Percentiles rank a stretch among this genome's conserved stretches.
These are phyloP conservation scores for Sonneratia caseolaris DNA, from an alignment of 345 rosid genomes.

Conservation along the genomic window DNA sequence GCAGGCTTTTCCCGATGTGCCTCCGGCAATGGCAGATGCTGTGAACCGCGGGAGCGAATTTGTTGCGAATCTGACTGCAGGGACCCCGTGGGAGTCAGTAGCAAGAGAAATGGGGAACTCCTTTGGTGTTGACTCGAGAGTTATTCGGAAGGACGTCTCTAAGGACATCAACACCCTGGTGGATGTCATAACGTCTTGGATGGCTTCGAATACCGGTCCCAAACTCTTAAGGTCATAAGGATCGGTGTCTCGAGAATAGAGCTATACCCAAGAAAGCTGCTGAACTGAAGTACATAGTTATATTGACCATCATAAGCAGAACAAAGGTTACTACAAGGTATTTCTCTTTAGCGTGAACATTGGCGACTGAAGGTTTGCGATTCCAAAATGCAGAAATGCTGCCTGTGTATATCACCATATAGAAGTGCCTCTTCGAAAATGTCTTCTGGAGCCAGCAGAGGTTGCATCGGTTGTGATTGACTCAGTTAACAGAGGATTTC, in stretches of 20 bases:
- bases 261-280: not conserved
- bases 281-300: not conserved
- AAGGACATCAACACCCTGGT: constrained; percentile 62
- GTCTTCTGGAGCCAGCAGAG: not conserved
- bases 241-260: not conserved
- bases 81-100: constrained; percentile 90
- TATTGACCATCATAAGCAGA: not conserved
- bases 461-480: not conserved
- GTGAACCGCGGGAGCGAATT: constrained; percentile 83
- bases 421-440: not conserved
- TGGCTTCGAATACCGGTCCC: constrained; percentile 61
- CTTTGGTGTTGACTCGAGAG: constrained; percentile 51
- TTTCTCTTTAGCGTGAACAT: not conserved
- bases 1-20: constrained; percentile 88
- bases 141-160: constrained; percentile 55
- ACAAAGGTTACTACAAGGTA: not conserved
- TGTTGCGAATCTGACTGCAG: constrained; percentile 60
- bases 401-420: not conserved
- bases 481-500: no score
- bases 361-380: not conserved
- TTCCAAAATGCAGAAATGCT: not conserved
- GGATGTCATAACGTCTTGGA: constrained; percentile 74
- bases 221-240: constrained; percentile 39
- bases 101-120: constrained; percentile 87
- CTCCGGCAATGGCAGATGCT: constrained; percentile 96